These are phyloP conservation scores for Neurospora sp. DNA, from an alignment of 2,329 filamentous ascomycete genomes.

Conservation along the genomic window DNA sequence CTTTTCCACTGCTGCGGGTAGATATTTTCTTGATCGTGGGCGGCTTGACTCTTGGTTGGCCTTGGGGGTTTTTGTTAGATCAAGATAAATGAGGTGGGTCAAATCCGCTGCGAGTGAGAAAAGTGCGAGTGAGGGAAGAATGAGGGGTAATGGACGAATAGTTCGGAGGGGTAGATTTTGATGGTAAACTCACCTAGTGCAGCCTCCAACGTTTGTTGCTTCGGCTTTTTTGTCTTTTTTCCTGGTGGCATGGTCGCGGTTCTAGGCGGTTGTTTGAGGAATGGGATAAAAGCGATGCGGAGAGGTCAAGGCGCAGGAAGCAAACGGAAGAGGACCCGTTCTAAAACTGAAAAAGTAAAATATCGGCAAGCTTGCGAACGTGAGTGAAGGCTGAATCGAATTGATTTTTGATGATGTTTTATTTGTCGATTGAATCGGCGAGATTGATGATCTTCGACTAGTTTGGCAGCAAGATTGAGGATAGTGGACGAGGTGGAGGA, in stretches of 20 bases:
- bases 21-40: background rate
- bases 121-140: background rate
- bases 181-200: slow-evolving; percentile 13
- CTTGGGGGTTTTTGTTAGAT: background rate
- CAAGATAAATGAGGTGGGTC: background rate
- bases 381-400: background rate
- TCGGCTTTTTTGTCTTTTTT: slow-evolving; percentile 2
- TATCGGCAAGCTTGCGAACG: background rate
- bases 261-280: background rate
- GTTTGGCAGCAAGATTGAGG: background rate
- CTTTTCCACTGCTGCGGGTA: background rate
- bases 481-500: background rate
- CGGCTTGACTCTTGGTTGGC: background rate
- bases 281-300: background rate
- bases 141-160: background rate
- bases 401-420: background rate
- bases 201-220: slow-evolving; percentile 18
- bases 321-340: background rate
- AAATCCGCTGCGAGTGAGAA: background rate
- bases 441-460: background rate
- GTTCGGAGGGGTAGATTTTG: background rate
- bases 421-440: background rate
- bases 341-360: background rate
- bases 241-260: background rate
- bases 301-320: background rate